Evolutionary conservation across 495 filamentous ascomycete genomes (phyloP).

Genomic region (Friedmanniomyces simplex): DNA sequence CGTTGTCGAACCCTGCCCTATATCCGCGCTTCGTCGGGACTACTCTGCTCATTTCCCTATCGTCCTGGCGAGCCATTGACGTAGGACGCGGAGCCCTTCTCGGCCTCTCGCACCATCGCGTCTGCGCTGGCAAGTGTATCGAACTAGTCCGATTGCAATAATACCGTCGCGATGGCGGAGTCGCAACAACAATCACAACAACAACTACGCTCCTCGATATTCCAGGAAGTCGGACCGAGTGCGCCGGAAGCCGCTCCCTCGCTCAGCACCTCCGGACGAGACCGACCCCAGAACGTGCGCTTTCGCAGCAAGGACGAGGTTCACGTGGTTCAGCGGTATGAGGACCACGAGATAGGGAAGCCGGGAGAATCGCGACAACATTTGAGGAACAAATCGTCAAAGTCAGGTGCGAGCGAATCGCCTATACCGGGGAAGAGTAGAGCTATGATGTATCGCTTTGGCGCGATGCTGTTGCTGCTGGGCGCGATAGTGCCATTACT

Average conservation of each 20-base stretch:
- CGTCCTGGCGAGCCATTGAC: neutral
- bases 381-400: neutral
- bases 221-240: constrained; percentile 2
- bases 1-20: neutral
- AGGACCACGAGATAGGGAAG: constrained; percentile 7
- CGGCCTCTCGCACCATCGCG: neutral
- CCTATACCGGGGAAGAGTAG: neutral
- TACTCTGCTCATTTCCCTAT: neutral
- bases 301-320: constrained; percentile 25
- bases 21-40: neutral
- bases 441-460: constrained; percentile 21
- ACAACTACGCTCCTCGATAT: neutral
- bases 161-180: neutral
- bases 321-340: constrained; percentile 16
- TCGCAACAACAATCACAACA: neutral
- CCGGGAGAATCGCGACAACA: neutral
- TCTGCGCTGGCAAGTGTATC: neutral
- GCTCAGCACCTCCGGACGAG: neutral
- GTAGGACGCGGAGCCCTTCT: neutral
- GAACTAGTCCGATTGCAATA: neutral
- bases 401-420: neutral
- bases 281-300: constrained; percentile 21
- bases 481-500: constrained; percentile 23
- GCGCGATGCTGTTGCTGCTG: constrained; percentile 21
- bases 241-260: neutral